Evolutionary conservation across 257 asterid species (phyloP), one percentile per base, ranked within the genome.

Genomic region (Solanum microdontum): DNA sequence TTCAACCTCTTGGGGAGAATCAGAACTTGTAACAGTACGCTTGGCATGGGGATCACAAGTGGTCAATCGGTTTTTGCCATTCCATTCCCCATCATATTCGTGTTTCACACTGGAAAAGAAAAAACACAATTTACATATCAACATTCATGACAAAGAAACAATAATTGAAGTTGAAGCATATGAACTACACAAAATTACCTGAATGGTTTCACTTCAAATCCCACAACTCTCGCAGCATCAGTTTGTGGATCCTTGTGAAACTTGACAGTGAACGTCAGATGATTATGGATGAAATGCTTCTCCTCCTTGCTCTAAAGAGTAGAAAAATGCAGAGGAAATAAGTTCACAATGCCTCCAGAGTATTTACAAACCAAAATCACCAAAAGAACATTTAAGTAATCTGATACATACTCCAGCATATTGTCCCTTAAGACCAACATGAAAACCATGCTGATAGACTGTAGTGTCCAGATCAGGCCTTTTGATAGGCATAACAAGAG

Each of bases 11-110:
- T 93, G 99, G 84, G 99, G 99, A 86, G 95, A 89, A 34, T 95
- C 94, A 13, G 95, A 91, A 89, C 85, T 91, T 58, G 97, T 88
- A 55, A 96, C 94, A 15, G 90, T 87, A 88, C 92, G 96, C 89
- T 94, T 95, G 84, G 98, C 95, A 93, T 93, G 97, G 68, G 98
- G 96, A 89, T 96, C 97, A 86, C 99, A 96, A 26, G 98, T 94
- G 82, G 94, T 90, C 82, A 96, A 88, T 32, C 96, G 92, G 48
- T 73, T 73, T 48, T 91, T 95, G 37, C 89, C 94, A 89, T 64
- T 90, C 97, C 96, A 96, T 69, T 90, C 85, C 69, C 98, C 99
- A 5, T 96, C 98, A 33, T 96, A 93, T 9, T 92, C 94, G 91
- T 95, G 99, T 93, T 94, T 96, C 79, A 93, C 98, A 89, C 98